These are phyloP conservation scores for Ustilago shanxiensis DNA, from an alignment of 1,284 basidiomycete species.

Conservation along the genomic window DNA sequence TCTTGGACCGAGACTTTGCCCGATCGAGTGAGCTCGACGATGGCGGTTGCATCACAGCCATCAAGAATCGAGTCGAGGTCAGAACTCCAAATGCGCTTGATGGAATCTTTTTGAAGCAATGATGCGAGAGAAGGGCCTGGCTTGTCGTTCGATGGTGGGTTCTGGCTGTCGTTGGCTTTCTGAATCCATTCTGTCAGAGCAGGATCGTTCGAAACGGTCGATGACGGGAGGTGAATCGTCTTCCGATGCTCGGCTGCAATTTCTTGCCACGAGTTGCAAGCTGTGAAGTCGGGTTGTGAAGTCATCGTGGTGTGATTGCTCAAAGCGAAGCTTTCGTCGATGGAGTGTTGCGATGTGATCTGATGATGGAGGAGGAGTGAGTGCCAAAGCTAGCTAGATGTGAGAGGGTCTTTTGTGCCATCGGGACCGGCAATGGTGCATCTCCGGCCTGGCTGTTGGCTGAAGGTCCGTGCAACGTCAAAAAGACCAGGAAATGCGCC, in stretches of 20 bases:
- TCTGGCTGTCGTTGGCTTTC: conserved; percentile 11
- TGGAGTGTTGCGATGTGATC: background rate
- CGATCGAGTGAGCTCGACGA: conserved; percentile 24
- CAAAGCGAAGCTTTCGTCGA: no score
- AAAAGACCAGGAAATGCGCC: background rate
- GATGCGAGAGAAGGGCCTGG: conserved; percentile 29
- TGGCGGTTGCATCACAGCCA: conserved; percentile 32
- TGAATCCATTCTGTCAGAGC: conserved; percentile 21
- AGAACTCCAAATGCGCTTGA: conserved; percentile 21
- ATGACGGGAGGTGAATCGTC: conserved; percentile 7
- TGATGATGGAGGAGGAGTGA: no score
- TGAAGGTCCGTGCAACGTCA: background rate
- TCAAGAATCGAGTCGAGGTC: conserved; percentile 15
- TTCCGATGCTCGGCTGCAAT: conserved; percentile 30
- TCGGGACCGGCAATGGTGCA: background rate
- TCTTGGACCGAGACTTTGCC: conserved; percentile 26
- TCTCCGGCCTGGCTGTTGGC: background rate
- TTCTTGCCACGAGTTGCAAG: conserved; percentile 25
- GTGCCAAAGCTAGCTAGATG: no score
- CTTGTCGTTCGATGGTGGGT: conserved; percentile 11
- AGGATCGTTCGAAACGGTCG: conserved; percentile 14
- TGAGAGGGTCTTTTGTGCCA: no score
- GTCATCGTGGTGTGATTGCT: background rate
- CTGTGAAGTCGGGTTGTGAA: background rate
- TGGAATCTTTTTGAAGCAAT: conserved; percentile 16